Base-by-base conservation (phyloP, 768 basidiomycete genomes). In the Termitomyces sp. region DNA sequence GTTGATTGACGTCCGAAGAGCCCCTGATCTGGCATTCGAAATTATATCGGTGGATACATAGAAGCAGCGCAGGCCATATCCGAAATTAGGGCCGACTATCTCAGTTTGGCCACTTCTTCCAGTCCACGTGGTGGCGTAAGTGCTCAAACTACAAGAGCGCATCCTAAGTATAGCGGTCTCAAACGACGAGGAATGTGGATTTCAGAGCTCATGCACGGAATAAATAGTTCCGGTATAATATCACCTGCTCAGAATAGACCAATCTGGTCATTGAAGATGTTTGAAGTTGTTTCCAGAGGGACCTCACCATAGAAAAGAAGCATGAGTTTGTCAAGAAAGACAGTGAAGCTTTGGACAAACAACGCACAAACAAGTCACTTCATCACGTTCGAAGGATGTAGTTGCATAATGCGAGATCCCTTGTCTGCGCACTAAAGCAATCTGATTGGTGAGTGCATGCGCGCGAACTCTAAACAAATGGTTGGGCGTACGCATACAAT, bases 61-160 rank as follows among this genome's bases (percentile, higher is more conserved):
- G 49, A 20, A 50, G 49, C 49, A n/a, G 33, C 32, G 12, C 33
- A 6, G 10, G 14, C 50, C 36, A 24, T 20, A 24, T 1, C 36
- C 35, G 38, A 20, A n/a, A 36, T 52, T 26, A 35, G 13, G 22
- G 40, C 52, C 28, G 38, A n/a, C 53, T 45, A 44, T 16, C 32
- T 33, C 26, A 43, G 28, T 44, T 52, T n/a, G 18, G 18, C 10
- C 14, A 35, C 49, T 33, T 38, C 28, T 46, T 56, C n/a, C 32
- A 46, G 50, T 18, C 20, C 51, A 58, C 57, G 50, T 40, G 44
- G 38, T 43, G 53, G 57, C 35, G 57, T 36, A 53, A 53, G 43
- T 10, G 4, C 22, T 44, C 22, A 22, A 10, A n/a, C 13, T 14
- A 43, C 13, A 44, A 44, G 32, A 33, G 30, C 32, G n/a, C n/a